Percentiles rank a stretch among this genome's conserved stretches.
Conservation (phyloP, 108 stramenopile species). For the Fragilaria crotonensis region DNA sequence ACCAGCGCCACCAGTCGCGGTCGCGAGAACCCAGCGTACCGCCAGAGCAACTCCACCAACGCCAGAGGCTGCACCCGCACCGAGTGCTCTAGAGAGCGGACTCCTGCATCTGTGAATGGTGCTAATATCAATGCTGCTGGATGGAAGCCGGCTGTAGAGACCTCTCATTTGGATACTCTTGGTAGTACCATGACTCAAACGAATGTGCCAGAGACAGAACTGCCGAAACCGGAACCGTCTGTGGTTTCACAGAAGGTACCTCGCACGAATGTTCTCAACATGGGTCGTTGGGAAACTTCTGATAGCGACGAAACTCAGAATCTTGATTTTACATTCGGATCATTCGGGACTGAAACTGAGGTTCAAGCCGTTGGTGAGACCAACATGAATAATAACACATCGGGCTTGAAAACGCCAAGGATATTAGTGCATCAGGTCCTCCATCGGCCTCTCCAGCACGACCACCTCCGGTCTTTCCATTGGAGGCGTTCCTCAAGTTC, state of each 20-base stretch:
- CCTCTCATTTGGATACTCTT: slow-evolving; percentile 1
- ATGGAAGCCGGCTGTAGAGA: no score
- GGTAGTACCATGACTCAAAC: no score
- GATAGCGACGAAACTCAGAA: slow-evolving; percentile 57
- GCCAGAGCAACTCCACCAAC: slow-evolving; percentile 9
- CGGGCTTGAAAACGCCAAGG: slow-evolving; percentile 9
- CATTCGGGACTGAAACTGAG: slow-evolving; percentile 52
- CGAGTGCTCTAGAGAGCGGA: no score
- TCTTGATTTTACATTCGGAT: slow-evolving; percentile 84
- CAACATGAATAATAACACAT: slow-evolving; percentile 2
- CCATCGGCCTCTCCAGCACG: slow-evolving; percentile 62
- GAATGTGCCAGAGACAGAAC: slow-evolving; percentile 14
- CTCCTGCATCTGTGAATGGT: no score
- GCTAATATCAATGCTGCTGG: no score
- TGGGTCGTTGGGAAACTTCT: slow-evolving; percentile 82
- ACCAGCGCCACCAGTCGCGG: slow-evolving; percentile 25
- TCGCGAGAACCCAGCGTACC: slow-evolving; percentile 6
- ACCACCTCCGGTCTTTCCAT: slow-evolving; percentile 81
- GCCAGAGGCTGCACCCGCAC: neutral
- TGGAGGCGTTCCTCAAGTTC: slow-evolving; percentile 82
- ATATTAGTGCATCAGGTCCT: slow-evolving; percentile 20
- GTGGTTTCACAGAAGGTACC: slow-evolving; percentile 16
- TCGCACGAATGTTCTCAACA: slow-evolving; percentile 66
- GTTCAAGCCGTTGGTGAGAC: slow-evolving; percentile 17
- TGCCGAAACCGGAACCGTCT: slow-evolving; percentile 21